A percentile compares a stretch with the other conserved stretches of the same genome.
These are phyloP conservation scores for Pythium rhizo-oryzae DNA, from an alignment of 352 stramenopile genomes.

Conservation along the genomic window DNA sequence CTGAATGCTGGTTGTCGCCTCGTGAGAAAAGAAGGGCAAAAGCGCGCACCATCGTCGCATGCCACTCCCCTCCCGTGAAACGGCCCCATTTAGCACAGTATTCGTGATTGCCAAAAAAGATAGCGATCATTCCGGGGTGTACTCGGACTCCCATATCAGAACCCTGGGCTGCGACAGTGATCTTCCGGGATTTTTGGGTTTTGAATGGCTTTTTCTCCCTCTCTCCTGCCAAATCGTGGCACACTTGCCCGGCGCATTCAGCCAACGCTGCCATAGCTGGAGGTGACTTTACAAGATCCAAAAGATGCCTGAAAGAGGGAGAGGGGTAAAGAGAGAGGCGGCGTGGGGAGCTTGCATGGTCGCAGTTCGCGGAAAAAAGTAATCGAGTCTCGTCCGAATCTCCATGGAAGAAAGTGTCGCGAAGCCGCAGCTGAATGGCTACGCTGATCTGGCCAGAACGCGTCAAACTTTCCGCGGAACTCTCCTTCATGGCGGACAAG, in stretches of 20 bases:
- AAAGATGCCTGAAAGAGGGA: background rate
- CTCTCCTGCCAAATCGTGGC: background rate
- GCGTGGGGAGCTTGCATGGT: background rate
- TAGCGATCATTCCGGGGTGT: background rate
- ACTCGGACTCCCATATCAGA: background rate
- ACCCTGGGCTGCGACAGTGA: background rate
- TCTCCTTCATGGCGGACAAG: background rate
- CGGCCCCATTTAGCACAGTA: background rate
- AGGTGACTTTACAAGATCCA: background rate
- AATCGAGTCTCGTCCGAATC: background rate
- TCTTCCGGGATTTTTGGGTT: background rate
- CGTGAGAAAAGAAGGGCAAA: background rate
- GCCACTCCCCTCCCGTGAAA: background rate
- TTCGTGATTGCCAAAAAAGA: background rate
- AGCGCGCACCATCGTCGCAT: background rate
- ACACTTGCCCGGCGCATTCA: background rate
- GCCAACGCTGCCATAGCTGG: background rate
- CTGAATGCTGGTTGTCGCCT: background rate
- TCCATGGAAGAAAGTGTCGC: background rate
- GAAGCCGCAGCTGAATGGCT: background rate
- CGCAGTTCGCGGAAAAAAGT: constrained; percentile 1
- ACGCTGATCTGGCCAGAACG: constrained; percentile 11
- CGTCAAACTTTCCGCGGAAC: constrained; percentile 8
- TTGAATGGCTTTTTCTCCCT: background rate
- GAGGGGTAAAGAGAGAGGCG: background rate